Percentiles rank a stretch among this genome's conserved stretches.
These are phyloP conservation scores for Elaphomyces granulatus DNA, from an alignment of 495 filamentous ascomycete genomes.

Conservation along the genomic window DNA sequence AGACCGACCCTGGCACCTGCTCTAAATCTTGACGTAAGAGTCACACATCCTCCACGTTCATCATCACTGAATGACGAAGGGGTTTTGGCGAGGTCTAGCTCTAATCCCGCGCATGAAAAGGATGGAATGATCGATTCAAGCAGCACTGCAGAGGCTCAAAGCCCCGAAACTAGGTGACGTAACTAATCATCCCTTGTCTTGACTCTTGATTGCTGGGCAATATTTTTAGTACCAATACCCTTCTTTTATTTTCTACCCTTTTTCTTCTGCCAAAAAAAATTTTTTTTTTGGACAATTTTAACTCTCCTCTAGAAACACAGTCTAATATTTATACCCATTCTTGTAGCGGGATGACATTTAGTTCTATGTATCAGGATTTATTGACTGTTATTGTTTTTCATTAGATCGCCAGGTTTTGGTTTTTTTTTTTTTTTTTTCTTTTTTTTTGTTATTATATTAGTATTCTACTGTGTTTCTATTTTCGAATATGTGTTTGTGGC, in stretches of 20 bases:
- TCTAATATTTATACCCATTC: slow-evolving; percentile 21
- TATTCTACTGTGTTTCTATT: background rate
- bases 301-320: background rate
- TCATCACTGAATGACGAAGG: slow-evolving; percentile 20
- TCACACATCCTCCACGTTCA: slow-evolving; percentile 24
- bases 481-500: no score
- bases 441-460: slow-evolving; percentile 4
- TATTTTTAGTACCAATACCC: no score
- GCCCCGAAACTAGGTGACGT: no score
- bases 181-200: no score
- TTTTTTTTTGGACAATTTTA: slow-evolving; percentile 1
- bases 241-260: background rate
- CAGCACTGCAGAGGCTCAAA: no score
- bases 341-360: slow-evolving; percentile 14
- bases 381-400: background rate
- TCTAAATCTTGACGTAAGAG: slow-evolving; percentile 19
- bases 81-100: slow-evolving; percentile 1
- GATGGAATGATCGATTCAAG: background rate
- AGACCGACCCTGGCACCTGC: slow-evolving; percentile 24
- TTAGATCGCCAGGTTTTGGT: no score
- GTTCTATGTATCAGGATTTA: slow-evolving; percentile 5
- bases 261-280: slow-evolving; percentile 1
- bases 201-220: no score
- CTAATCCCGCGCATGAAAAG: slow-evolving; percentile 2
- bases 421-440: slow-evolving; percentile 4